Evolutionary conservation across 805 yeast genomes (phyloP).

Genomic region (Myxozyma geophila): DNA sequence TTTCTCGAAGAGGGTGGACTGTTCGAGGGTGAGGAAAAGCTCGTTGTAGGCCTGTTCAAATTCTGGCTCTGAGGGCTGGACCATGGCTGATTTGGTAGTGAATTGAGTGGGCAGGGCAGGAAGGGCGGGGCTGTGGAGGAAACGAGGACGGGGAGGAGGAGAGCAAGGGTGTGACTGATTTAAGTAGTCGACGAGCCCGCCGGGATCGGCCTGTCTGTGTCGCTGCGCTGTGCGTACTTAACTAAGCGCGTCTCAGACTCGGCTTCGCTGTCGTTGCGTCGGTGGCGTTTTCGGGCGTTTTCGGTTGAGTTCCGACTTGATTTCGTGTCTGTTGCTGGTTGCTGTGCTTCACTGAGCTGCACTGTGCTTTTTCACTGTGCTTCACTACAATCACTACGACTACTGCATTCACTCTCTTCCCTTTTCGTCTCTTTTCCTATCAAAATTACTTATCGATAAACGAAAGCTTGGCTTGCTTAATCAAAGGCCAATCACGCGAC

Average conservation of each 20-base stretch:
- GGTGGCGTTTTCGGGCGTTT: slow-evolving; percentile 15
- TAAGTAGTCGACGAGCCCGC: background rate
- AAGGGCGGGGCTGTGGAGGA: background rate
- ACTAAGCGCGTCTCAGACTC: slow-evolving; percentile 1
- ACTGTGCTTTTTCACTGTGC: background rate
- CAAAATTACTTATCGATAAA: too few relatives aligned
- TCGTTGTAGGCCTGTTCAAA: slow-evolving; percentile 98
- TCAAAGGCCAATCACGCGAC: too few relatives aligned
- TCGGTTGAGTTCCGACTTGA: background rate
- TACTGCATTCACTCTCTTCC: too few relatives aligned
- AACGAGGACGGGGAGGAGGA: background rate
- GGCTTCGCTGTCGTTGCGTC: slow-evolving; percentile 5
- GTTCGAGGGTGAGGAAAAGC: slow-evolving; percentile 83
- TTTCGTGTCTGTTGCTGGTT: background rate
- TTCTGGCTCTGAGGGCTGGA: slow-evolving; percentile 86
- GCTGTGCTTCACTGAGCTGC: background rate
- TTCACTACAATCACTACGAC: background rate
- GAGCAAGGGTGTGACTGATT: background rate
- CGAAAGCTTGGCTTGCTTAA: too few relatives aligned
- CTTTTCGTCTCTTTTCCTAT: too few relatives aligned
- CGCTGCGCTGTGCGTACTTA: background rate
- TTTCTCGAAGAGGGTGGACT: slow-evolving; percentile 85
- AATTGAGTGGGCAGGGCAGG: background rate
- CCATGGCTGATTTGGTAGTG: slow-evolving; percentile 20
- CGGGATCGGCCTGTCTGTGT: background rate